Evolutionary conservation across 2,329 filamentous ascomycete species (phyloP).

Genomic region (Neodidymelliopsis sp.): DNA sequence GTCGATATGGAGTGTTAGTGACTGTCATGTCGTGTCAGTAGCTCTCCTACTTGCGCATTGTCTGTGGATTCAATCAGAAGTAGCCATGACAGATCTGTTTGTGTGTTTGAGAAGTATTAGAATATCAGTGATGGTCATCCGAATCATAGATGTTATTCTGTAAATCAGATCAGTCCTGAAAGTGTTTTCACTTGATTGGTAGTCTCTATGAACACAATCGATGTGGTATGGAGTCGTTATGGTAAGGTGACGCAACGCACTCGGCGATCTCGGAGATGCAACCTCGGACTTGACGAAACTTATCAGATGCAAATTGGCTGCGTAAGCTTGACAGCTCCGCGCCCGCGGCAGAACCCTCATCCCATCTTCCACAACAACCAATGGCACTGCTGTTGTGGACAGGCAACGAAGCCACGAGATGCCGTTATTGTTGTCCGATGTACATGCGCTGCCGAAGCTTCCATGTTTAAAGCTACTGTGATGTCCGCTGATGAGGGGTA

Average conservation of each 20-base stretch:
- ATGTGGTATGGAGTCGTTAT: too few species aligned
- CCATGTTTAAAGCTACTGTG: neutral
- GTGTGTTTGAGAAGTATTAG: too few species aligned
- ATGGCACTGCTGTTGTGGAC: neutral
- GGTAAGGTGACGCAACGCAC: neutral
- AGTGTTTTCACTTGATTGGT: too few species aligned
- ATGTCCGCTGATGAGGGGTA: neutral
- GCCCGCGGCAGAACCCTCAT: neutral
- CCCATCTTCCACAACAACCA: neutral
- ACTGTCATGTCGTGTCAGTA: too few species aligned
- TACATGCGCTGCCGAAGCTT: neutral
- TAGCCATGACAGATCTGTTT: too few species aligned
- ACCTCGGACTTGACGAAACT: conserved; percentile 8
- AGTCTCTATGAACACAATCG: too few species aligned
- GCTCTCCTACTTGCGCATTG: too few species aligned
- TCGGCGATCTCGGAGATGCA: conserved; percentile 22
- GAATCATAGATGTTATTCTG: too few species aligned
- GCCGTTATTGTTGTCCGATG: neutral
- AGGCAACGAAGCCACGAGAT: conserved; percentile 13
- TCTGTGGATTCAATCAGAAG: too few species aligned
- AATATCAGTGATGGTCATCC: too few species aligned
- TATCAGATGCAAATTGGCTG: conserved; percentile 7
- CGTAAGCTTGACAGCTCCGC: conserved; percentile 6
- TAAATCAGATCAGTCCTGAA: too few species aligned
- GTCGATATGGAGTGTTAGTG: too few species aligned